phyloP scores from a whole-genome alignment of 371 early-diverging fungal species.

The Zychaea mexicana region DNA sequence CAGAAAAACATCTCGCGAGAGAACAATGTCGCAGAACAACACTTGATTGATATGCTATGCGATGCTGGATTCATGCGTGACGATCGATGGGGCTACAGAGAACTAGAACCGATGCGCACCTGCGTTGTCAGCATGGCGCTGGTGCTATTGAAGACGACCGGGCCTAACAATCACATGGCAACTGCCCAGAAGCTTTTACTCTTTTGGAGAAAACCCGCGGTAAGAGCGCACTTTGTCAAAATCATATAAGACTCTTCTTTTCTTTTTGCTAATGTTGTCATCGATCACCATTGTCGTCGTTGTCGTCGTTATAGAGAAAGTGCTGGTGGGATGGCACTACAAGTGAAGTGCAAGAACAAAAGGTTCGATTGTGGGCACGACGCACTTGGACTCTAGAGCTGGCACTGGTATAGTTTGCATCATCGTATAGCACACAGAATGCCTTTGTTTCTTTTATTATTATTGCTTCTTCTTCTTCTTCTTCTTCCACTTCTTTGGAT shows the following conservation, averaged over 20 bases:
- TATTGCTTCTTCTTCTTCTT: no score
- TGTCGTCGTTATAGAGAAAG: constrained; percentile 61
- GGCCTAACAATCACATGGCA: constrained; percentile 74
- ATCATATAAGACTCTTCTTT: neutral
- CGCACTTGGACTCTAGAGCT: constrained; percentile 86
- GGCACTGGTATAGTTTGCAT: constrained; percentile 62
- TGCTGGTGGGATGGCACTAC: constrained; percentile 89
- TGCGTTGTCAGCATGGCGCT: constrained; percentile 72
- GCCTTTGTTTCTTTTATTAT: no score
- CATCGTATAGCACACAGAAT: no score
- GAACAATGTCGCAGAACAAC: constrained; percentile 79
- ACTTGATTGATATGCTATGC: constrained; percentile 88
- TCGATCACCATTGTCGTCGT: neutral
- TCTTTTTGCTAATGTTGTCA: neutral
- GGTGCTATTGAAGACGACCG: constrained; percentile 72
- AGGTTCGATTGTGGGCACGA: constrained; percentile 80
- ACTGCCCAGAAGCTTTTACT: constrained; percentile 80
- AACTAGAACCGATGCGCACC: constrained; percentile 69
- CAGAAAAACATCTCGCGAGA: constrained; percentile 73
- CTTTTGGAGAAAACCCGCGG: constrained; percentile 87
- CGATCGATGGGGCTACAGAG: constrained; percentile 80
- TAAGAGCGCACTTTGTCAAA: constrained; percentile 27
- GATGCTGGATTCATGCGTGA: constrained; percentile 77
- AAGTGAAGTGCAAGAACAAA: constrained; percentile 60
- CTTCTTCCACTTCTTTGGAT: constrained; percentile 1